Base-by-base conservation (phyloP, 495 filamentous ascomycete genomes). In the Viridothelium virens region DNA sequence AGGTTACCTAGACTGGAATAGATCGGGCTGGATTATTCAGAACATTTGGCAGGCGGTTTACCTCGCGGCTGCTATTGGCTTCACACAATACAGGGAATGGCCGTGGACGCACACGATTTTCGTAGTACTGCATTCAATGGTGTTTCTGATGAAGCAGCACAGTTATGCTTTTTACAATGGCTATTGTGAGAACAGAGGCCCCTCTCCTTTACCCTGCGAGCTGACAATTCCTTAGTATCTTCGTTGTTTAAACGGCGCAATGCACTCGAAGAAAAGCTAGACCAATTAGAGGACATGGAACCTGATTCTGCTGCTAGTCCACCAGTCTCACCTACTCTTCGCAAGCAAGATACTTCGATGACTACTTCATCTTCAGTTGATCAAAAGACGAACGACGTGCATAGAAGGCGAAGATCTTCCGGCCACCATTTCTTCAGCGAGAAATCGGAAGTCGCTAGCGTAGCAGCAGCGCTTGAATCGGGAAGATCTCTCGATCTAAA, bases 141-240 rank as follows among this genome's bases (percentile, higher is more conserved):
- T 86, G 1, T 86, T 91, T 81, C 67, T 90, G 59, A 91, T 91
- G 89, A 91, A 91, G 75, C 86, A 88, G 72, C 89, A 91, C 71
- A 88, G 84, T 62, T 91, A 89, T 72, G 82, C 85, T 2, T 88
- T 88, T 66, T 91, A 89, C 73, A 91, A 91, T 70, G 89, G 89
- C 4, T 81, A 91, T 68, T 76, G 78, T 79, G 71, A 68, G 75
- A 74, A 56, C 14, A 25, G 47, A 14, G 44, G 14, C 9, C 2
- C 2, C 1, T 3, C 33, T n/a, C n/a, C 38, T 6, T 33, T 39
- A 7, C 36, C 12, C 31, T 63, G 9, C 25, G 44, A 37, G 47
- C 64, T 64, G 37, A 72, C 44, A 33, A 41, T 6, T 33, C 6
- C 9, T 12, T 53, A 80, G 78, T 91, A 38, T 88, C 86, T 6